These are phyloP conservation scores for Penicillium capsulatum DNA, from an alignment of 2,329 filamentous ascomycete species.

Conservation along the genomic window DNA sequence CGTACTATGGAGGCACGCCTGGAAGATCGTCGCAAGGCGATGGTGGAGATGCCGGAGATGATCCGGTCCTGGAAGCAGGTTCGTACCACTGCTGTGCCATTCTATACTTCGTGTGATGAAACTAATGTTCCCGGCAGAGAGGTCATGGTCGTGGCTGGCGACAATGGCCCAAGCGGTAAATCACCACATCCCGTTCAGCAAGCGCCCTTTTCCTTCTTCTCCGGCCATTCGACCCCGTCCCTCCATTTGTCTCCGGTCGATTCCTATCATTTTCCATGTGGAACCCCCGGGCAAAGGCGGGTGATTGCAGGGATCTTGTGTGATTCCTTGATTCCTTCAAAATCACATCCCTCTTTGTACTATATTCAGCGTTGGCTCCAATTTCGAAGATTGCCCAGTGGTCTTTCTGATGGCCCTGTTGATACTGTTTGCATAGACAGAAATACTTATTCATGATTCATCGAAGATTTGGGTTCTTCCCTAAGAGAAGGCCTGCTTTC, in stretches of 20 bases:
- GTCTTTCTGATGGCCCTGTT: no score
- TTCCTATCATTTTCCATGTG: no score
- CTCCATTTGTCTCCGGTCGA: conserved; percentile 2
- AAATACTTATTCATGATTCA: no score
- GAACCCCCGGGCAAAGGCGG: background rate
- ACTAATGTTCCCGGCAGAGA: conserved; percentile 49
- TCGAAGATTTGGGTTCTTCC: no score
- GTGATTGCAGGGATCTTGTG: conserved; percentile 5
- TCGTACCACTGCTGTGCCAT: conserved; percentile 33
- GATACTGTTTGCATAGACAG: no score
- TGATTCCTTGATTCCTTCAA: background rate
- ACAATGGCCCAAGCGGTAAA: conserved; percentile 61
- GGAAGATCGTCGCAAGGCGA: conserved; percentile 84
- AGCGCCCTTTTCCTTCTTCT: conserved; percentile 11
- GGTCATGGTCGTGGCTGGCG: conserved; percentile 71
- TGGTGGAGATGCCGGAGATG: conserved; percentile 90
- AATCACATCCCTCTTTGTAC: no score
- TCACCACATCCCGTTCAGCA: background rate
- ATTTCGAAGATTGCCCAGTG: no score
- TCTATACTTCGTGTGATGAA: conserved; percentile 1
- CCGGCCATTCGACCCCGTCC: conserved; percentile 7
- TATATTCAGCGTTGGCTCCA: no score
- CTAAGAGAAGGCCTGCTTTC: no score
- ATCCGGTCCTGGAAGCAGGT: conserved; percentile 93
- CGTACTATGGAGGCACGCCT: conserved; percentile 76